Evolutionary conservation across 139 green algal species (phyloP).

Genomic region (Tetradesmus obliquus): DNA sequence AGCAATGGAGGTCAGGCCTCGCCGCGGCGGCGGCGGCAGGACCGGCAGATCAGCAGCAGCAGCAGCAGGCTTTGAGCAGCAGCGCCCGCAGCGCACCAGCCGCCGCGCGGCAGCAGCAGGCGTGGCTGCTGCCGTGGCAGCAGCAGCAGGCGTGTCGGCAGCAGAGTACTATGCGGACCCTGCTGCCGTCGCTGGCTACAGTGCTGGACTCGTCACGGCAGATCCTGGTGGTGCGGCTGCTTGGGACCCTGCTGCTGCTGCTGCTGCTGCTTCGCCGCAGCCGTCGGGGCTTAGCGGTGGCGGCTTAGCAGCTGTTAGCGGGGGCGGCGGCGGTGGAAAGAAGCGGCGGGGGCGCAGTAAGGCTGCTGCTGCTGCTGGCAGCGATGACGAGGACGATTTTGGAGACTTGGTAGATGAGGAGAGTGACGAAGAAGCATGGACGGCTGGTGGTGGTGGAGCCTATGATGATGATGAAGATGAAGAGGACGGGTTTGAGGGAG

Average conservation of each 20-base stretch:
- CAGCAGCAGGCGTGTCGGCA: background rate
- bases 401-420: background rate
- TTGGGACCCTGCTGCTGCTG: background rate
- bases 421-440: background rate
- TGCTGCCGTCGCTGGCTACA: background rate
- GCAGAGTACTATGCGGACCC: background rate
- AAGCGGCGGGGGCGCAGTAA: background rate
- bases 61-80: background rate
- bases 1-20: constrained; percentile 25
- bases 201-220: background rate
- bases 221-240: background rate
- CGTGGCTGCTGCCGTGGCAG: constrained; percentile 28
- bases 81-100: background rate
- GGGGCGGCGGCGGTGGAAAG: background rate
- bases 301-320: background rate
- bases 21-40: constrained; percentile 7
- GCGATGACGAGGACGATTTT: constrained; percentile 6
- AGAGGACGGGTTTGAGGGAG: background rate
- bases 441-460: background rate
- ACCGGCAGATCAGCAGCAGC: background rate
- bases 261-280: background rate
- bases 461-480: constrained; percentile 15
- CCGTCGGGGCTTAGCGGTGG: background rate
- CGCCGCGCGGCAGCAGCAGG: constrained; percentile 32
- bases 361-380: background rate